A percentile compares a stretch with the other conserved stretches of the same genome.
phyloP scores from a whole-genome alignment of 2,329 filamentous ascomycete genomes.

The Neodidymelliopsis sp. region DNA sequence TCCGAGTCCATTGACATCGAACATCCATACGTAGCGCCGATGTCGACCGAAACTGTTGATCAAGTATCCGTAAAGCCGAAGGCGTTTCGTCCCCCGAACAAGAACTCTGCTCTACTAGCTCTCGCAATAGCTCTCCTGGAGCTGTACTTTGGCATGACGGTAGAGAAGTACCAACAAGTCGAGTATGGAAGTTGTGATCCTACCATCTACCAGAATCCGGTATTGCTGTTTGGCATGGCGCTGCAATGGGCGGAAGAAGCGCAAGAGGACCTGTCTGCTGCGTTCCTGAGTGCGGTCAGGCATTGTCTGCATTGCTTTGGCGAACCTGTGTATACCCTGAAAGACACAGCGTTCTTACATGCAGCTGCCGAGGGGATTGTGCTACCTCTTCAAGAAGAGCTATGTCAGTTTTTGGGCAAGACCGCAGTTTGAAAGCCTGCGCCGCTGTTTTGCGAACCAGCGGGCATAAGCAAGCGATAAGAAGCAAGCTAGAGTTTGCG shows the following conservation, averaged over 20 bases:
- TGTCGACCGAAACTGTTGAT: background rate
- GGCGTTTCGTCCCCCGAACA: slow-evolving; percentile 37
- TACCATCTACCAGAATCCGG: slow-evolving; percentile 33
- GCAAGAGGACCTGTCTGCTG: slow-evolving; percentile 47
- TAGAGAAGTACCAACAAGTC: slow-evolving; percentile 37
- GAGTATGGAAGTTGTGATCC: slow-evolving; percentile 26
- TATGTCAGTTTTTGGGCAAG: slow-evolving; percentile 47
- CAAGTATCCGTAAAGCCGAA: background rate
- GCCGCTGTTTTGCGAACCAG: background rate
- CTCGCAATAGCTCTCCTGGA: slow-evolving; percentile 46
- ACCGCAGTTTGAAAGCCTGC: slow-evolving; percentile 26
- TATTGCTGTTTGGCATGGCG: slow-evolving; percentile 41
- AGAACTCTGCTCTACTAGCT: slow-evolving; percentile 46
- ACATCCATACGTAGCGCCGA: slow-evolving; percentile 42
- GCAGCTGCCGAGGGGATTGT: slow-evolving; percentile 49
- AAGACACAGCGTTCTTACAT: slow-evolving; percentile 46
- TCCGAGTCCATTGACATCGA: slow-evolving; percentile 38
- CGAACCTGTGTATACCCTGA: slow-evolving; percentile 43
- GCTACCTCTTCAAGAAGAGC: slow-evolving; percentile 47
- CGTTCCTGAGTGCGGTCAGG: slow-evolving; percentile 43
- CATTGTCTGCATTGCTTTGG: slow-evolving; percentile 47
- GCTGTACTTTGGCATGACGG: slow-evolving; percentile 47
- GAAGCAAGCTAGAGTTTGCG: background rate
- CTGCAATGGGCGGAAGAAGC: slow-evolving; percentile 45
- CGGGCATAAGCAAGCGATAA: background rate